Evolutionary conservation across 768 basidiomycete species (phyloP).

Genomic region (Panellus pusillus): DNA sequence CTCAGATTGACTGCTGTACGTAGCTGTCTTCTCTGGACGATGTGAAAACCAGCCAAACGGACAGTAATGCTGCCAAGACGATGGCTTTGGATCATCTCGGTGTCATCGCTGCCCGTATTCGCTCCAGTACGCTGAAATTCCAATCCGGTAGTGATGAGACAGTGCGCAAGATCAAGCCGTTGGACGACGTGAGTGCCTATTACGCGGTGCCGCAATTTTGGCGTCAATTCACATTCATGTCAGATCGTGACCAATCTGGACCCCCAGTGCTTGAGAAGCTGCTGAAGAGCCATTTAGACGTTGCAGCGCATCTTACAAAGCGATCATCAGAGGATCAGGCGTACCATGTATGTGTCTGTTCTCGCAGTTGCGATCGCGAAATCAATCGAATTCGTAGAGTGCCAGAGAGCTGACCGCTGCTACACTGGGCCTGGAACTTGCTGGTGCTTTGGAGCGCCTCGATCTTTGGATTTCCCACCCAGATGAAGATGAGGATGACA

Average conservation of each 20-base stretch:
- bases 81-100: constrained; percentile 94
- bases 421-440: constrained; percentile 81
- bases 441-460: constrained; percentile 62
- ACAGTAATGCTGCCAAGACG: constrained; percentile 83
- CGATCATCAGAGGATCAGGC: constrained; percentile 78
- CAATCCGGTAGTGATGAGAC: constrained; percentile 32
- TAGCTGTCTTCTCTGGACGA: constrained; percentile 86
- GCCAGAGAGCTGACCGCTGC: constrained; percentile 81
- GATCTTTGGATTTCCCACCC: constrained; percentile 50
- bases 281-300: constrained; percentile 60
- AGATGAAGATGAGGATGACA: constrained; percentile 44
- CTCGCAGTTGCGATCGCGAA: neutral
- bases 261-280: constrained; percentile 55
- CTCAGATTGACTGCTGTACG: neutral
- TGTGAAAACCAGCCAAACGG: constrained; percentile 65
- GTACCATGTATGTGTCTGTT: constrained; percentile 58
- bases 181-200: constrained; percentile 64
- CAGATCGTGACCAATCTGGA: constrained; percentile 58
- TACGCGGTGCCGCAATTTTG: neutral
- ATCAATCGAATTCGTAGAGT: constrained; percentile 48
- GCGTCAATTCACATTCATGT: neutral
- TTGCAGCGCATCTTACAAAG: constrained; percentile 67
- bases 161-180: constrained; percentile 31
- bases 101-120: constrained; percentile 82
- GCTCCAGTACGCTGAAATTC: constrained; percentile 54